Base-by-base conservation (phyloP, 2,329 filamentous ascomycete genomes). In the Cordyceps tenuipes region DNA sequence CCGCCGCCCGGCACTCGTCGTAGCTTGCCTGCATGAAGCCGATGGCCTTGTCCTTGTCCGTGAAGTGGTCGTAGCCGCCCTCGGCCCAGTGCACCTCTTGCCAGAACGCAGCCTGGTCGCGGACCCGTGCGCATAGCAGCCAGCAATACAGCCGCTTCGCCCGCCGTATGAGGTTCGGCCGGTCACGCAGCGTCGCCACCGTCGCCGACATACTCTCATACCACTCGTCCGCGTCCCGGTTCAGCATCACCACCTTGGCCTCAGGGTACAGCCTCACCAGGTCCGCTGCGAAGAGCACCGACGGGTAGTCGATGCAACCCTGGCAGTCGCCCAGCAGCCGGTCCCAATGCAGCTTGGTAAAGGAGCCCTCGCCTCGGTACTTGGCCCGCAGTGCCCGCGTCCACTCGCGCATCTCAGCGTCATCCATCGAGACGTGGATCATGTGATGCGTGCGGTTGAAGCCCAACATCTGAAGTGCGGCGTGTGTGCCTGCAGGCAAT, bases 11-110 rank as follows among this genome's bases (percentile, higher is more conserved):
- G 19, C 73, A 72, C 54, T 74, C 70, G 23, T 67, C 64, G 58
- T 77, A 77, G 41, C 71, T 71, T 0, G 66, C 62, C n/a, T 68
- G 66, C 63, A 70, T 76, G 66, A 73, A 75, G 3, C 69, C 68
- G 19, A 75, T 62, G 1, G 74, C 74, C 63, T 72, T 72, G 2
- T 70, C 68, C 62, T 72, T 71, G 44, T 76, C 72, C 47, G 61
- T 60, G 17, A 66, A 66, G 47, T 73, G 71, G 31, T 74, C 65
- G 39, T 66, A 71, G 7, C 46, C 36, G 36, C 50, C 36, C n/a
- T 61, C 62, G 19, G 59, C 50, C 26, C 43, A 29, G 26, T 12
- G 5, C 3, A 61, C n/a, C 15, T 50, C 63, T 23, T 29, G 44
- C 47, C 52, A 61, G 17, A 61, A 59, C 10, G 46, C 54, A 12